Percentiles rank a stretch among this genome's conserved stretches.
phyloP scores from a whole-genome alignment of 345 rosid genomes.

The Durio zibethinus region DNA sequence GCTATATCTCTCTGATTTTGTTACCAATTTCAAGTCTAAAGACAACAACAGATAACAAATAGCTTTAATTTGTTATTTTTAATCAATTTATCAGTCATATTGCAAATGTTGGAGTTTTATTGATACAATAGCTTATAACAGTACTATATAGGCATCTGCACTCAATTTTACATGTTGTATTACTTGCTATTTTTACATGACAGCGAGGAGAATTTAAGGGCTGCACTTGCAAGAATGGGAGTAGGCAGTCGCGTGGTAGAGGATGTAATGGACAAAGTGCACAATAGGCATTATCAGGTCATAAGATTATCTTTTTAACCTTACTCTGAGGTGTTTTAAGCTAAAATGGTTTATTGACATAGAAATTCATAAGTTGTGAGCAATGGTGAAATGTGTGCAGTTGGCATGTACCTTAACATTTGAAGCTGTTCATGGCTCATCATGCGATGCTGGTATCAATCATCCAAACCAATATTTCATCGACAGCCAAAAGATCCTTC shows the following conservation, averaged over 20 bases:
- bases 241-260: conserved; percentile 57
- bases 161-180: neutral
- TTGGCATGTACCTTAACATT: conserved; percentile 88
- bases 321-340: neutral
- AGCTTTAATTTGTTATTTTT: neutral
- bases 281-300: conserved; percentile 77
- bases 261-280: conserved; percentile 77
- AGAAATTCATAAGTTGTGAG: neutral
- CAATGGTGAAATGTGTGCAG: conserved; percentile 37
- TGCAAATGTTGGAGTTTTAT: neutral
- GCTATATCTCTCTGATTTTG: neutral
- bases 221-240: conserved; percentile 81
- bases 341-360: neutral
- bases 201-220: conserved; percentile 85
- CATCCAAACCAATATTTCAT: conserved; percentile 89
- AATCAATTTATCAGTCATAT: neutral
- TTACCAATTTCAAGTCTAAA: neutral
- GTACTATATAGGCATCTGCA: neutral
- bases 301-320: conserved; percentile 13
- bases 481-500: conserved; percentile 72
- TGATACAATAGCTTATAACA: neutral
- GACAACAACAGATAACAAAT: neutral
- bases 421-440: conserved; percentile 68
- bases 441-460: conserved; percentile 80
- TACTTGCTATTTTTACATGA: conserved; percentile 13